Evolutionary conservation across 306 rosid genomes (phyloP).

Genomic region (Astragalus membranaceus): DNA sequence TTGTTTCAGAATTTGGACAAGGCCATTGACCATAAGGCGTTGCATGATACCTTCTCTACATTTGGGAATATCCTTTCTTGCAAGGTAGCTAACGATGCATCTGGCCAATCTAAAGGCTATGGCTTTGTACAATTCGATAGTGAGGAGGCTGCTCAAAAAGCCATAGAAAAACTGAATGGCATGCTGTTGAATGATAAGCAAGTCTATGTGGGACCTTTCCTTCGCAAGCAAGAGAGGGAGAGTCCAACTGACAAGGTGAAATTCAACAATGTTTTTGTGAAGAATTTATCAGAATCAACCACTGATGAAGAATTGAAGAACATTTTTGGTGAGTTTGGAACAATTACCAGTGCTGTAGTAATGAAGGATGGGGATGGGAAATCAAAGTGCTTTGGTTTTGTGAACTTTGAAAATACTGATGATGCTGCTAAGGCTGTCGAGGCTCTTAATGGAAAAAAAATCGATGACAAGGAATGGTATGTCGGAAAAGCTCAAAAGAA

Average conservation of each 20-base stretch:
- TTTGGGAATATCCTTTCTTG: conserved; percentile 93
- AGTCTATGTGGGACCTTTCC: conserved; percentile 97
- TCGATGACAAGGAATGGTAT: conserved; percentile 70
- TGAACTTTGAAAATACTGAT: conserved; percentile 77
- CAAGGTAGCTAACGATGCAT: conserved; percentile 81
- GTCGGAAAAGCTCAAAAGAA: conserved; percentile 70
- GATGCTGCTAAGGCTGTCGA: conserved; percentile 70
- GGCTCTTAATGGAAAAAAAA: conserved; percentile 45
- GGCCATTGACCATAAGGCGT: conserved; percentile 91
- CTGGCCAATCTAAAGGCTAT: conserved; percentile 94
- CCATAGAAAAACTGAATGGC: conserved; percentile 86
- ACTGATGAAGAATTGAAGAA: conserved; percentile 77
- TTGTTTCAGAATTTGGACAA: conserved; percentile 83
- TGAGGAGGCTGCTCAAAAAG: conserved; percentile 88
- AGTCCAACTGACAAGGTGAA: conserved; percentile 41
- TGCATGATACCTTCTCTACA: conserved; percentile 83
- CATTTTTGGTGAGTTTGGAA: conserved; percentile 69
- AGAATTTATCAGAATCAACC: conserved; percentile 74
- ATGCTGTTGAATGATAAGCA: conserved; percentile 95
- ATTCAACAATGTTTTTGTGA: conserved; percentile 84
- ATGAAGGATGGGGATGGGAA: conserved; percentile 96
- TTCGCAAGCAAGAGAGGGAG: conserved; percentile 96
- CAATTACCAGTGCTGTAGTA: conserved; percentile 75
- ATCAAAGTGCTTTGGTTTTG: conserved; percentile 93
- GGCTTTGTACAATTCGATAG: conserved; percentile 93